Conservation (phyloP, 2,329 filamentous ascomycete species). For the Colletotrichum sidae region DNA sequence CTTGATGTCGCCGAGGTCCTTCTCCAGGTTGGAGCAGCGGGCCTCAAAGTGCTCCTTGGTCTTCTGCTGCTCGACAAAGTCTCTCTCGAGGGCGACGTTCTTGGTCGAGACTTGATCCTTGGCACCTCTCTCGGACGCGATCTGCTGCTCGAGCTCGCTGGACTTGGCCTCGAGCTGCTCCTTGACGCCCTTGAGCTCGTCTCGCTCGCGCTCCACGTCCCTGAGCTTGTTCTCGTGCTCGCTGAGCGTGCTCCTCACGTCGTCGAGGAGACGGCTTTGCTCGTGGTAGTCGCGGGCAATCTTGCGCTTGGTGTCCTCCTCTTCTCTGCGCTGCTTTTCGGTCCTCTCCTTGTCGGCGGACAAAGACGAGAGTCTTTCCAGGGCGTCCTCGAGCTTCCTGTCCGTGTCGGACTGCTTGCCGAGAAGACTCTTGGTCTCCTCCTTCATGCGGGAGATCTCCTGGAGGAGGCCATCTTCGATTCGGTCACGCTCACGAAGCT, state of each 20-base stretch:
- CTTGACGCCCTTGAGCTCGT: conserved; percentile 33
- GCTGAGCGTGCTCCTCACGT: conserved; percentile 25
- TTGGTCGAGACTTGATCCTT: conserved; percentile 25
- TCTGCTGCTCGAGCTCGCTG: conserved; percentile 22
- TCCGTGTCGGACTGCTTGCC: conserved; percentile 30
- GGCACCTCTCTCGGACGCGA: conserved; percentile 21
- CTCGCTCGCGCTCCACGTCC: conserved; percentile 19
- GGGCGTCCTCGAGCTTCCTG: conserved; percentile 34
- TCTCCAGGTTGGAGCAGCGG: conserved; percentile 25
- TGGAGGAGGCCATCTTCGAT: conserved; percentile 29
- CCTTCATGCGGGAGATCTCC: conserved; percentile 35
- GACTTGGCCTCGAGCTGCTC: conserved; percentile 28
- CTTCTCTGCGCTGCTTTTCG: conserved; percentile 24
- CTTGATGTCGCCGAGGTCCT: conserved; percentile 31
- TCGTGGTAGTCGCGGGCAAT: conserved; percentile 30
- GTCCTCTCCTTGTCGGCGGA: conserved; percentile 30
- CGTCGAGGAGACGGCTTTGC: conserved; percentile 31
- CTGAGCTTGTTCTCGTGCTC: conserved; percentile 27
- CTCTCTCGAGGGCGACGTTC: conserved; percentile 16
- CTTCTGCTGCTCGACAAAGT: conserved; percentile 14
- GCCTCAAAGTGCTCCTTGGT: conserved; percentile 15
- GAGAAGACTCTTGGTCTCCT: conserved; percentile 30
- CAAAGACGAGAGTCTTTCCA: conserved; percentile 24
- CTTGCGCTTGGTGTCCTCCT: conserved; percentile 24
- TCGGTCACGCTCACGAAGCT: conserved; percentile 31